Conservation (phyloP, 345 rosid species). For the Excoecaria agallocha region DNA sequence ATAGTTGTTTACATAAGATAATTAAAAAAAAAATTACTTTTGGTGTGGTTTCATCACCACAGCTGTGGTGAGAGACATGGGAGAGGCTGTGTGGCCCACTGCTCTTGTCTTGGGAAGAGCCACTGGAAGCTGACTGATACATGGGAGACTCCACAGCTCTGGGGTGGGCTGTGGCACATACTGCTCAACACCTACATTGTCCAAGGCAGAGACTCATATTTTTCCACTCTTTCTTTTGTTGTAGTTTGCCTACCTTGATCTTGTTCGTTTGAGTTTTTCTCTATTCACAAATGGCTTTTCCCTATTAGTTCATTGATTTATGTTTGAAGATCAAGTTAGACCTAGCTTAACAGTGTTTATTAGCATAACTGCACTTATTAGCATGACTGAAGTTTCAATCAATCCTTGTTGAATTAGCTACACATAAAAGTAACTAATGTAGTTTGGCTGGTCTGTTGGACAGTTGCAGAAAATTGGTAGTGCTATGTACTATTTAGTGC, state of each 20-base stretch:
- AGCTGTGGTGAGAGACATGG: no score
- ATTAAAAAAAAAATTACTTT: no score
- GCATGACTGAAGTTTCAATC: background rate
- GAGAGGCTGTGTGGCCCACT: no score
- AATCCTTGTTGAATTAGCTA: background rate
- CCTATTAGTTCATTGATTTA: background rate
- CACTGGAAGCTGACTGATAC: no score
- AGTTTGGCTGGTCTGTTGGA: background rate
- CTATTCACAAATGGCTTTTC: background rate
- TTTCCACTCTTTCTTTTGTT: no score
- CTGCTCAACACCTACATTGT: no score
- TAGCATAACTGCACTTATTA: background rate
- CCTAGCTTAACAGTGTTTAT: background rate
- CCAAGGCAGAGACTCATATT: no score
- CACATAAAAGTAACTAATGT: background rate
- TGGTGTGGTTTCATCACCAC: no score
- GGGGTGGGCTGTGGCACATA: no score
- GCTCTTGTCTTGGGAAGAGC: no score
- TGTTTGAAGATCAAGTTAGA: background rate
- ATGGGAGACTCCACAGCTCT: no score
- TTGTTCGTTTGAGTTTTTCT: slow-evolving; percentile 1
- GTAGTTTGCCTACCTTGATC: background rate
- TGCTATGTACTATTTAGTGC: background rate
- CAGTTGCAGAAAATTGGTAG: background rate
- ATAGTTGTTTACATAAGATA: no score